phyloP scores from a whole-genome alignment of 2,329 filamentous ascomycete genomes.

The Beauveria sp. region DNA sequence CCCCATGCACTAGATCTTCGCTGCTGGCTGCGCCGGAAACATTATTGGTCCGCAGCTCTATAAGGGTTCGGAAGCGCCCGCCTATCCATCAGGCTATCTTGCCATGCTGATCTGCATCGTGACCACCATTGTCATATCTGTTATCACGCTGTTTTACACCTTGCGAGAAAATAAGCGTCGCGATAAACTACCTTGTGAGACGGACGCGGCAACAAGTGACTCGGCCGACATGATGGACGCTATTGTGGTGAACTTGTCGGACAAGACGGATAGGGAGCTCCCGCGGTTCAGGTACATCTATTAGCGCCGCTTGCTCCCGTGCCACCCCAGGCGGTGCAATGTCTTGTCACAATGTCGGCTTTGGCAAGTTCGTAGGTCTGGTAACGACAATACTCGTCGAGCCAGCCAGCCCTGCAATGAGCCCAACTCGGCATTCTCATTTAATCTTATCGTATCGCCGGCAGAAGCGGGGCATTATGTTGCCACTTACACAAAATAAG shows the following conservation, averaged over 20 bases:
- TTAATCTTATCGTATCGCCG: too few species aligned
- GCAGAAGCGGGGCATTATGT: too few species aligned
- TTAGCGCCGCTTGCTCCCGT: conserved; percentile 7
- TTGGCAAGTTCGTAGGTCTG: too few species aligned
- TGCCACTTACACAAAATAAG: too few species aligned
- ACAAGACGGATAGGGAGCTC: conserved; percentile 50
- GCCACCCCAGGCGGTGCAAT: too few species aligned
- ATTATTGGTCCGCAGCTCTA: conserved; percentile 55
- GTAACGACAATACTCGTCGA: too few species aligned
- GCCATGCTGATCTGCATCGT: conserved; percentile 52
- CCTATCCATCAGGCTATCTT: conserved; percentile 54
- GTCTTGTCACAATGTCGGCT: too few species aligned
- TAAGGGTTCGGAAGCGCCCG: conserved; percentile 46
- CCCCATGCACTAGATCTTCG: conserved; percentile 33
- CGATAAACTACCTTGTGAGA: conserved; percentile 34
- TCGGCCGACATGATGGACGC: conserved; percentile 28
- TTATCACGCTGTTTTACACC: conserved; percentile 24
- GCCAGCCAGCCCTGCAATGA: too few species aligned
- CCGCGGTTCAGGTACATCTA: conserved; percentile 46
- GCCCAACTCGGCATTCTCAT: too few species aligned
- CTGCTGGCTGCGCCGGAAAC: conserved; percentile 54
- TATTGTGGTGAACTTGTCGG: conserved; percentile 26
- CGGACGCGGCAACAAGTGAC: conserved; percentile 36
- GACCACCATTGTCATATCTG: conserved; percentile 35
- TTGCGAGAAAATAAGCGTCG: background rate